phyloP scores from a whole-genome alignment of 768 basidiomycete species.

The Scleroderma bovista region DNA sequence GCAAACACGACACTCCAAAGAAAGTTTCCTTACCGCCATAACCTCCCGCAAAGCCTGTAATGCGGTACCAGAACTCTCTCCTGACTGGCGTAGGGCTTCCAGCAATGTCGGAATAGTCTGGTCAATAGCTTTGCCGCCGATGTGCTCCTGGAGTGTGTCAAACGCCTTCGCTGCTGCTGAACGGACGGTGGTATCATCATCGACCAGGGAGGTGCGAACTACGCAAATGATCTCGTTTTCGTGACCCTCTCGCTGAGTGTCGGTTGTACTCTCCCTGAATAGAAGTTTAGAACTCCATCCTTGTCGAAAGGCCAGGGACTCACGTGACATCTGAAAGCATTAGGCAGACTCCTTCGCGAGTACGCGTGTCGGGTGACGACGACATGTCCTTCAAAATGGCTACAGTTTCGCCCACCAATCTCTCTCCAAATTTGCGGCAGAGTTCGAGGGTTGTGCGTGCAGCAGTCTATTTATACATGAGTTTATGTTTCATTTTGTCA shows the following conservation, averaged over 20 bases:
- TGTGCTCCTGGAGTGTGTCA: slow-evolving; percentile 87
- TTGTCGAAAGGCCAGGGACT: slow-evolving; percentile 19
- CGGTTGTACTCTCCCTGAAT: slow-evolving; percentile 73
- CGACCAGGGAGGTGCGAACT: slow-evolving; percentile 81
- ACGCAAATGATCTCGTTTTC: slow-evolving; percentile 86
- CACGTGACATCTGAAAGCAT: slow-evolving; percentile 87
- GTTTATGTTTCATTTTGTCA: not conserved
- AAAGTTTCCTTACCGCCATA: slow-evolving; percentile 63
- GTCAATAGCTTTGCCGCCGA: slow-evolving; percentile 90
- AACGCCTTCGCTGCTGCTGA: slow-evolving; percentile 85
- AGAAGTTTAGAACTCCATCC: slow-evolving; percentile 4
- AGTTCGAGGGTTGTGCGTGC: slow-evolving; percentile 81
- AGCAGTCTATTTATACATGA: slow-evolving; percentile 57
- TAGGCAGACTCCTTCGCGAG: slow-evolving; percentile 80
- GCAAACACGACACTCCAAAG: not conserved
- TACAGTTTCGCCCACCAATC: slow-evolving; percentile 79
- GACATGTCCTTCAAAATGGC: slow-evolving; percentile 67
- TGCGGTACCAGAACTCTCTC: slow-evolving; percentile 92
- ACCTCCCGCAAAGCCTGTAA: slow-evolving; percentile 90
- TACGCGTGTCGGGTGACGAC: slow-evolving; percentile 54
- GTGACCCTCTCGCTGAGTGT: slow-evolving; percentile 78
- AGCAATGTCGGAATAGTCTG: slow-evolving; percentile 93
- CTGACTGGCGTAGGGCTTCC: slow-evolving; percentile 89
- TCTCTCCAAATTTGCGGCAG: slow-evolving; percentile 94
- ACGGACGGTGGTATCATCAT: slow-evolving; percentile 80